Base-by-base conservation (phyloP, 495 filamentous ascomycete genomes). In the Chlorociboria aeruginascens region DNA sequence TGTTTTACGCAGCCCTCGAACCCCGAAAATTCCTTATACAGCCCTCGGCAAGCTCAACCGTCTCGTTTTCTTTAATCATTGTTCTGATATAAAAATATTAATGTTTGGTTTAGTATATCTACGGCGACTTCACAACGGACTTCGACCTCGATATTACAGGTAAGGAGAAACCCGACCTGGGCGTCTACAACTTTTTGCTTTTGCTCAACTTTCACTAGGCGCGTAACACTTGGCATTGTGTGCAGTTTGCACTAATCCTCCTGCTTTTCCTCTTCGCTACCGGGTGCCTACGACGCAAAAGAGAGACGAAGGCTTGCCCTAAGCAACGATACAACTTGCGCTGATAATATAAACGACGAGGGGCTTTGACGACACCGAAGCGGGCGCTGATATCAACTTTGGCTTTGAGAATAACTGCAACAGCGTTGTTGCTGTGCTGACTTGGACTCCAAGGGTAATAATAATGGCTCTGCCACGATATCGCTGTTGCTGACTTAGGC, bases 181-280 rank as follows among this genome's bases (percentile, higher is more conserved):
- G 45, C 3, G 35, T 45, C 13, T 30, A 45, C 32, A 13, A 33
- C 43, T 4, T 25, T 4, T 25, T 25, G 20, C 4, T 17, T 33
- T 43, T 62, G n/a, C 53, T 54, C 17, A 55, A 47, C 31, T 55
- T 51, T 45, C 54, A 64, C 45, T 56, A 51, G 49, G 51, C 55
- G n/a, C 52, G 52, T 38, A 53, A 64, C 46, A 61, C 55, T 17
- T 50, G 53, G 44, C 54, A 63, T 13, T 51, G 54, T 3, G 44
- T 56, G 14, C 40, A 53, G 35, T 50, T 50, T 32, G 32, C 45
- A 33, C 25, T 57, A 14, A 50, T 53, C 34, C 32, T 53, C 34
- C 32, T 54, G 14, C 46, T 57, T 39, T 42, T 25, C 20, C 20
- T 50, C 43, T 46, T 48, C 46, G 40, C 32, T 45, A 56, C 49